Evolutionary conservation across 495 filamentous ascomycete species (phyloP).

Genomic region (Aspergillus taichungensis): DNA sequence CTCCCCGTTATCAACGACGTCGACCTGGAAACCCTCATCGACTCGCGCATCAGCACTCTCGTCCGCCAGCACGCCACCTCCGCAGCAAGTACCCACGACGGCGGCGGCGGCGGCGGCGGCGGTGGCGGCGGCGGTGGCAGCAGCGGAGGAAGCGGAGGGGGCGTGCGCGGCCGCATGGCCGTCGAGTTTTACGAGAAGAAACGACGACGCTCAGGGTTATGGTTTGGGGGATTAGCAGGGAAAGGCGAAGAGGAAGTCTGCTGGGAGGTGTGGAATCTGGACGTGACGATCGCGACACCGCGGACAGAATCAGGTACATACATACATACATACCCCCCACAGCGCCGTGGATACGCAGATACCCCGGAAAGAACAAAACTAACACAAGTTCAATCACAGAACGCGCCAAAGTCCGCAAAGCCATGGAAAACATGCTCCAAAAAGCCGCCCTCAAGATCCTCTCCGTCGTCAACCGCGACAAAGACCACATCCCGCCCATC

Average conservation of each 20-base stretch:
- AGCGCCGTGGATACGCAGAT: background rate
- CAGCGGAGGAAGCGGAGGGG: constrained; percentile 14
- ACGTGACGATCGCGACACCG: constrained; percentile 83
- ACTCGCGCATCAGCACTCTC: constrained; percentile 69
- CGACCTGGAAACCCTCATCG: constrained; percentile 87
- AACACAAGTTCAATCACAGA: constrained; percentile 55
- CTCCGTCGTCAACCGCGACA: constrained; percentile 72
- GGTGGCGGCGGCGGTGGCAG: constrained; percentile 34
- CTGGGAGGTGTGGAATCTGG: constrained; percentile 93
- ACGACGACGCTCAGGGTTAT: constrained; percentile 59
- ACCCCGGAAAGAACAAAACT: too few species aligned
- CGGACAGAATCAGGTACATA: constrained; percentile 87
- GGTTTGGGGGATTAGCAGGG: constrained; percentile 51
- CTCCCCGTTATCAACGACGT: constrained; percentile 79
- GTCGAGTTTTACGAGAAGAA: constrained; percentile 95
- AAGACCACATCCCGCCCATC: constrained; percentile 96
- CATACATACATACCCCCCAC: background rate
- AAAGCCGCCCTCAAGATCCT: constrained; percentile 84
- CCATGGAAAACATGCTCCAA: constrained; percentile 79
- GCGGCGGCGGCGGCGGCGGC: constrained; percentile 30
- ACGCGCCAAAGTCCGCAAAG: constrained; percentile 72
- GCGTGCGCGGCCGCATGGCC: constrained; percentile 67
- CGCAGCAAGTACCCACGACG: constrained; percentile 38
- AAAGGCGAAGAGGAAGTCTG: constrained; percentile 86
- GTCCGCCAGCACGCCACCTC: constrained; percentile 51